A percentile compares a stretch with the other conserved stretches of the same genome.
Evolutionary conservation across 106 monocot genomes (phyloP).

Genomic region (Dioscorea dumetorum): DNA sequence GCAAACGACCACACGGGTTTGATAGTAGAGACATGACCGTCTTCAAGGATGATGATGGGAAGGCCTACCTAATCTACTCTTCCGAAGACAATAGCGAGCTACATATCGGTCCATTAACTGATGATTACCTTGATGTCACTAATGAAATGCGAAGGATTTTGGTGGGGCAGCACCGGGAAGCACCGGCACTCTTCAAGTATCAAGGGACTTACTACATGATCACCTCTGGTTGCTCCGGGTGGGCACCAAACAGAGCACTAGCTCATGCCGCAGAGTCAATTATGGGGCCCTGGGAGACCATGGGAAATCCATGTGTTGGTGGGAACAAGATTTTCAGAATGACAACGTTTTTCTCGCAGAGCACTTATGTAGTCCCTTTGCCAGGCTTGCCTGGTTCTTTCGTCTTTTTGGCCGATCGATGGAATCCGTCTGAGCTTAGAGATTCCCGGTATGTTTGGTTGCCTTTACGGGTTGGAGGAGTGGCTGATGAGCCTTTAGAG

Average conservation of each 20-base stretch:
- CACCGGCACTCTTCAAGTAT: slow-evolving; percentile 80
- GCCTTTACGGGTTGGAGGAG: slow-evolving; percentile 66
- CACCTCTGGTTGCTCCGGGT: slow-evolving; percentile 89
- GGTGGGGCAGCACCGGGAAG: slow-evolving; percentile 73
- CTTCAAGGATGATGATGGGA: slow-evolving; percentile 82
- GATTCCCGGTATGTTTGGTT: slow-evolving; percentile 97
- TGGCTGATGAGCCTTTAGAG: slow-evolving; percentile 79
- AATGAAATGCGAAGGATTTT: slow-evolving; percentile 46
- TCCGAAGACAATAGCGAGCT: slow-evolving; percentile 80
- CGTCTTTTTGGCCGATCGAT: slow-evolving; percentile 90
- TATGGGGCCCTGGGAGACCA: slow-evolving; percentile 95
- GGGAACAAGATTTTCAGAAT: slow-evolving; percentile 65
- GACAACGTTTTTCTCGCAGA: slow-evolving; percentile 87
- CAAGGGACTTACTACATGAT: slow-evolving; percentile 89
- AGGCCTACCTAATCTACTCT: slow-evolving; percentile 80
- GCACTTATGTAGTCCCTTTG: slow-evolving; percentile 70
- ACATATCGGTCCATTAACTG: slow-evolving; percentile 69
- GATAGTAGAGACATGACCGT: slow-evolving; percentile 95
- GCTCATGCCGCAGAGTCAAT: slow-evolving; percentile 75
- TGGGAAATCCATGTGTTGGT: slow-evolving; percentile 86
- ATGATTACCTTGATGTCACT: slow-evolving; percentile 66
- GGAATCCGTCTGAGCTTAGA: slow-evolving; percentile 74
- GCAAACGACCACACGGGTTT: slow-evolving; percentile 68
- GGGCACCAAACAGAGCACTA: slow-evolving; percentile 85
- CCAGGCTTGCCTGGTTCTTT: slow-evolving; percentile 56